phyloP scores from a whole-genome alignment of 768 basidiomycete species.

The Lactarius evosmus region DNA sequence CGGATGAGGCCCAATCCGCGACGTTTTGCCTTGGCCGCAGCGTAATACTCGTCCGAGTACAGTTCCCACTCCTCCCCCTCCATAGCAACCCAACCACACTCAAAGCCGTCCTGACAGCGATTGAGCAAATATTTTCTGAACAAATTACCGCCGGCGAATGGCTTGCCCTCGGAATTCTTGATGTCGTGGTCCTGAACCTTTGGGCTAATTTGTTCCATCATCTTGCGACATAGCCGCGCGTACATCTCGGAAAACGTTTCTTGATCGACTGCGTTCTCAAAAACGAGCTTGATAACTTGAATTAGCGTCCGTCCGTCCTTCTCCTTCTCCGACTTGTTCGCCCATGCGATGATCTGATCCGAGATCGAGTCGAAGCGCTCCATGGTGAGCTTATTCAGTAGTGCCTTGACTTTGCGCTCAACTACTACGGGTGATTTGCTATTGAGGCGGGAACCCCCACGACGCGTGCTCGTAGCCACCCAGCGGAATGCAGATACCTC shows the following conservation, averaged over 20 bases:
- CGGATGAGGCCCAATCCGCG: slow-evolving; percentile 95
- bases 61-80: slow-evolving; percentile 71
- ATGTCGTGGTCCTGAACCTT: slow-evolving; percentile 89
- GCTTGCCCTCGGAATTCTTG: slow-evolving; percentile 74
- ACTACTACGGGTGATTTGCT: slow-evolving; percentile 78
- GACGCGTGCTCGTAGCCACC: slow-evolving; percentile 54
- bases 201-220: slow-evolving; percentile 90
- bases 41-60: slow-evolving; percentile 94
- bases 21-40: slow-evolving; percentile 94
- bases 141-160: slow-evolving; percentile 85
- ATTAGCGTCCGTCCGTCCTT: slow-evolving; percentile 92
- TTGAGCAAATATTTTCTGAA: slow-evolving; percentile 97
- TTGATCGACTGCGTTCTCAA: slow-evolving; percentile 97
- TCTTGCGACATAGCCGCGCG: slow-evolving; percentile 88
- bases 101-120: slow-evolving; percentile 97
- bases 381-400: slow-evolving; percentile 95
- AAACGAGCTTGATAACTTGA: slow-evolving; percentile 92
- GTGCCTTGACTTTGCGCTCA: slow-evolving; percentile 85
- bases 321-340: slow-evolving; percentile 90
- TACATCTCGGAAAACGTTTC: slow-evolving; percentile 98
- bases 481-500: slow-evolving; percentile 80
- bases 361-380: slow-evolving; percentile 96
- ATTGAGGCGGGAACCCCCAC: slow-evolving; percentile 41
- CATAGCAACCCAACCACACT: slow-evolving; percentile 89
- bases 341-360: slow-evolving; percentile 91